Conservation (phyloP, 768 basidiomycete genomes). For the Fistulinella prunicolor region DNA sequence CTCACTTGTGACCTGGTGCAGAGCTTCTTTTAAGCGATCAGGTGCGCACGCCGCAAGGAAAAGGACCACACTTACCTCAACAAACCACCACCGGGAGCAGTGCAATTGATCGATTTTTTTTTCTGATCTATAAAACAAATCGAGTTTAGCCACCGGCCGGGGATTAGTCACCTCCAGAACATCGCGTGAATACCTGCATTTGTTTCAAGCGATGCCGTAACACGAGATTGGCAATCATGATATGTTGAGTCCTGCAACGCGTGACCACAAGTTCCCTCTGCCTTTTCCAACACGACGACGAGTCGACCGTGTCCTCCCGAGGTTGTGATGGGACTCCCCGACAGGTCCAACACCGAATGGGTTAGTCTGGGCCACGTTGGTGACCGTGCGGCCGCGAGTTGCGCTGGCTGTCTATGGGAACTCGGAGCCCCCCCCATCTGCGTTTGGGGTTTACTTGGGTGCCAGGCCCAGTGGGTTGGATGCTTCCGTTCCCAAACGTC, state of each 20-base stretch:
- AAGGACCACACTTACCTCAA: slow-evolving; percentile 30
- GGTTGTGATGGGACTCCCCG: slow-evolving; percentile 3
- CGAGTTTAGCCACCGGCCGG: slow-evolving; percentile 26
- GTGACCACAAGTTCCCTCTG: slow-evolving; percentile 6
- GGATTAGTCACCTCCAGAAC: slow-evolving; percentile 30
- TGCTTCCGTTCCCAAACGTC: slow-evolving; percentile 21
- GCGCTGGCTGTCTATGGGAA: slow-evolving; percentile 14
- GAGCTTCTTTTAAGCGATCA: slow-evolving; percentile 30
- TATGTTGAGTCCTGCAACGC: slow-evolving; percentile 11
- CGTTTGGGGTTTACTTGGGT: slow-evolving; percentile 3
- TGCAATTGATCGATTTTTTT: slow-evolving; percentile 30
- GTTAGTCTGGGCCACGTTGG: slow-evolving; percentile 6
- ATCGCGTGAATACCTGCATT: slow-evolving; percentile 19
- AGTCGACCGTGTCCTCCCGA: slow-evolving; percentile 14
- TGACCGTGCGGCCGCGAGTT: slow-evolving; percentile 9
- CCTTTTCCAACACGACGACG: slow-evolving; percentile 16
- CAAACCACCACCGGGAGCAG: slow-evolving; percentile 18
- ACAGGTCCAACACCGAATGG: slow-evolving; percentile 17
- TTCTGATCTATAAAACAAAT: slow-evolving; percentile 26
- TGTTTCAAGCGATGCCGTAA: slow-evolving; percentile 35
- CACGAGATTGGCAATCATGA: slow-evolving; percentile 32
- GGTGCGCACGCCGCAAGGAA: slow-evolving; percentile 15
- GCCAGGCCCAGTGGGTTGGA: slow-evolving; percentile 13
- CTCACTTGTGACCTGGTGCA: slow-evolving; percentile 29
- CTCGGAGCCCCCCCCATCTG: slow-evolving; percentile 3